A percentile compares a stretch with the other conserved stretches of the same genome.
Evolutionary conservation across 1,284 basidiomycete species (phyloP).

Genomic region (Boletus semigastroideus): DNA sequence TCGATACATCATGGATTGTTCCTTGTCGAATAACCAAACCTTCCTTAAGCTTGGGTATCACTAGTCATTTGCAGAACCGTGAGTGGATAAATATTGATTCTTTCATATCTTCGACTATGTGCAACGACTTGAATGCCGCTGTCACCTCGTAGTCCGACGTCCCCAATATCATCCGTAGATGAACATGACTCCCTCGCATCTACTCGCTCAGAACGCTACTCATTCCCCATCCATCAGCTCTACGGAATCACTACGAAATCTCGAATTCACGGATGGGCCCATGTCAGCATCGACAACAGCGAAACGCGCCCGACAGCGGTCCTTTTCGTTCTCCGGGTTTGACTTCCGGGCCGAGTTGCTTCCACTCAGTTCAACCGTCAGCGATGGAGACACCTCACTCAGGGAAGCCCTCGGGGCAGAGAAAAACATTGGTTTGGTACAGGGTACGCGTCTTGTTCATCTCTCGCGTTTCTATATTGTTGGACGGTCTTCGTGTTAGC

Average conservation of each 20-base stretch:
- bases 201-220: constrained; percentile 39
- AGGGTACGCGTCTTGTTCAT: constrained; percentile 52
- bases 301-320: constrained; percentile 45
- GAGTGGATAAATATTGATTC: too few species aligned
- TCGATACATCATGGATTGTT: too few species aligned
- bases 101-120: too few species aligned
- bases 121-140: constrained; percentile 16
- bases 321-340: constrained; percentile 75
- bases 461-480: constrained; percentile 1
- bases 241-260: constrained; percentile 69
- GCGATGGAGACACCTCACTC: constrained; percentile 53
- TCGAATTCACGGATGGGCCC: constrained; percentile 71
- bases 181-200: constrained; percentile 39
- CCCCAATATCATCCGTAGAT: constrained; percentile 11
- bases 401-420: constrained; percentile 54
- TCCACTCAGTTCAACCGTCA: constrained; percentile 73
- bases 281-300: constrained; percentile 29
- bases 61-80: too few species aligned
- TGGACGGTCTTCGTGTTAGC: constrained; percentile 11
- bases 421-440: constrained; percentile 75
- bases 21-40: too few species aligned
- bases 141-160: constrained; percentile 18
- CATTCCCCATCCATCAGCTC: constrained; percentile 49
- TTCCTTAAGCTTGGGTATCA: too few species aligned
- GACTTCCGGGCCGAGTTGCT: constrained; percentile 77